phyloP scores from a whole-genome alignment of 441 rosid genomes.

The Francoa sonchifolia region DNA sequence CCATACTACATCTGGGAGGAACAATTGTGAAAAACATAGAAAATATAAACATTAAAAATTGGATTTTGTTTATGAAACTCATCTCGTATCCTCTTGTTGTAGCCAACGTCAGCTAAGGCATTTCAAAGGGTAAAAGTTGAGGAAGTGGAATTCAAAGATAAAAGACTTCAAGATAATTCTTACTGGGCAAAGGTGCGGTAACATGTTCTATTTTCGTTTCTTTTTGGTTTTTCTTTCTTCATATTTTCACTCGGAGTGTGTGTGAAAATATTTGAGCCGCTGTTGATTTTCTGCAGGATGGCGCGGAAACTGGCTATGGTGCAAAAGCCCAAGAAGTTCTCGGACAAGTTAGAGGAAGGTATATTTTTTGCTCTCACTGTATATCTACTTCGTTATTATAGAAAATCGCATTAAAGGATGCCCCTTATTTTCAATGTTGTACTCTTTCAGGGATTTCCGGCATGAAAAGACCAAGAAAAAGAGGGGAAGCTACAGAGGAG shows the following conservation, averaged over 20 bases:
- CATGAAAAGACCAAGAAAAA: constrained; percentile 98
- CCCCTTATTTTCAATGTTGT: too few relatives aligned
- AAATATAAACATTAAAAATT: too few relatives aligned
- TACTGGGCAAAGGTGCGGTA: constrained; percentile 98
- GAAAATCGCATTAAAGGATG: too few relatives aligned
- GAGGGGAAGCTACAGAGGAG: constrained; percentile 91
- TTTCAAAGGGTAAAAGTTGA: constrained; percentile 80
- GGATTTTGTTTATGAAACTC: too few relatives aligned
- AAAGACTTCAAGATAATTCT: constrained; percentile 76
- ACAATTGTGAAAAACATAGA: too few relatives aligned
- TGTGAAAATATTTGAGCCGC: too few relatives aligned
- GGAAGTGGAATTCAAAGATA: constrained; percentile 53
- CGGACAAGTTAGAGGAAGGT: constrained; percentile 96
- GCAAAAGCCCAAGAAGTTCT: constrained; percentile 91
- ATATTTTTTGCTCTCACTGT: too few relatives aligned
- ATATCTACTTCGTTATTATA: too few relatives aligned
- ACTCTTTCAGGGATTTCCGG: constrained; percentile 57
- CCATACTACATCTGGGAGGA: not conserved
- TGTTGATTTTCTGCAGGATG: constrained; percentile 42
- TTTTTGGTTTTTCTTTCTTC: too few relatives aligned
- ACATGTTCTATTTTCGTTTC: too few relatives aligned
- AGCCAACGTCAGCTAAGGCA: constrained; percentile 47
- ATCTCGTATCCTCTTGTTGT: too few relatives aligned
- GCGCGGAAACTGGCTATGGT: constrained; percentile 85
- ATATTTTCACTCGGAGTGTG: too few relatives aligned